phyloP scores from a whole-genome alignment of 495 filamentous ascomycete species.

The Elasticomyces elasticus region DNA sequence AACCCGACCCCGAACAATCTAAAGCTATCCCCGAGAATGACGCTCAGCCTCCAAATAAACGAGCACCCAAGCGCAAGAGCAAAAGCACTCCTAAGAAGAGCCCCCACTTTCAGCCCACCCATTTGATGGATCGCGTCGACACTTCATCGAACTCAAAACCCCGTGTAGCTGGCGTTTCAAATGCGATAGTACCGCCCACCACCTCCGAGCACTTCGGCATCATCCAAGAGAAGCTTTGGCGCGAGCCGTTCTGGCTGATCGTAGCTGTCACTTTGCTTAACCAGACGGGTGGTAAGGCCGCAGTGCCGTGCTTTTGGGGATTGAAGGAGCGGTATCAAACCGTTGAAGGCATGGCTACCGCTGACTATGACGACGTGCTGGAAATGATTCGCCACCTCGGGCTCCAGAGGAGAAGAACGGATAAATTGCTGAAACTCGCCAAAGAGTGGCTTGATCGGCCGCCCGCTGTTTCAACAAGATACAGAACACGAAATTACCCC shows the following conservation, averaged over 20 bases:
- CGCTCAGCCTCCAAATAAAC: not conserved
- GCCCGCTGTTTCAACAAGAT: constrained; percentile 49
- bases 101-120: constrained; percentile 10
- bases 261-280: constrained; percentile 56
- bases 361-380: constrained; percentile 46
- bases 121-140: constrained; percentile 18
- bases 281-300: constrained; percentile 61
- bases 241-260: constrained; percentile 43
- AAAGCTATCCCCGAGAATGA: too few species aligned
- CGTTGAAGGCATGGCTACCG: constrained; percentile 51
- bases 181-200: constrained; percentile 62
- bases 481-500: constrained; percentile 63
- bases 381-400: constrained; percentile 63
- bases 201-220: constrained; percentile 57
- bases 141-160: constrained; percentile 6
- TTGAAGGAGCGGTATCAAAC: constrained; percentile 62
- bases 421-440: constrained; percentile 56
- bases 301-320: constrained; percentile 63
- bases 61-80: not conserved
- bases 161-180: constrained; percentile 39
- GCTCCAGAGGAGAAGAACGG: constrained; percentile 54
- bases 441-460: constrained; percentile 57
- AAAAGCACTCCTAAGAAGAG: constrained; percentile 16
- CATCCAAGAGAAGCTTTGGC: constrained; percentile 68
- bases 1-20: not conserved